Percentiles rank a stretch among this genome's conserved stretches.
These are phyloP conservation scores for Cladophialophora chaetospira DNA, from an alignment of 2,329 filamentous ascomycete species.

Conservation along the genomic window DNA sequence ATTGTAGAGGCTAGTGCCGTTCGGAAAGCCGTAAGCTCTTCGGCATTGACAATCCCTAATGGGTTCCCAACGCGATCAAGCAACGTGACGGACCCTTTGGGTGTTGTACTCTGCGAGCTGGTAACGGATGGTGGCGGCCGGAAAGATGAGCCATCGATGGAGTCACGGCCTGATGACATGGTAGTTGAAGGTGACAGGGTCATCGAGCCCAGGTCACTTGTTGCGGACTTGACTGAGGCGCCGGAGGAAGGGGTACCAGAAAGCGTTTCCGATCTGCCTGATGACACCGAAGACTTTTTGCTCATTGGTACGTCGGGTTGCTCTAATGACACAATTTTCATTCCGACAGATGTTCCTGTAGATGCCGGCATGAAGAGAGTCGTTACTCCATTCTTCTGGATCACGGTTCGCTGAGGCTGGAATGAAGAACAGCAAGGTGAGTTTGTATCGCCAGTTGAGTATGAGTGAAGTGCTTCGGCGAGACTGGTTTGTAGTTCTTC, in stretches of 20 bases:
- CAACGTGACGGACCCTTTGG: slow-evolving; percentile 61
- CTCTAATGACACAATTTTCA: slow-evolving; percentile 65
- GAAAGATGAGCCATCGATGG: slow-evolving; percentile 34
- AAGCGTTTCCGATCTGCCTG: slow-evolving; percentile 27
- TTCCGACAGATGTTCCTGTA: slow-evolving; percentile 60
- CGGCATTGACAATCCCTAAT: slow-evolving; percentile 65
- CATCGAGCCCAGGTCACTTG: slow-evolving; percentile 40
- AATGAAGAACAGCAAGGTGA: slow-evolving; percentile 61
- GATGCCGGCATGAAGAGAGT: slow-evolving; percentile 70
- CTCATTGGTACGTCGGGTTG: slow-evolving; percentile 30
- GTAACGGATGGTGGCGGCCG: slow-evolving; percentile 36
- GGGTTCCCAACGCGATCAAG: slow-evolving; percentile 60
- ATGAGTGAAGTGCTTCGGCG: slow-evolving; percentile 63
- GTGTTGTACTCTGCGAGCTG: slow-evolving; percentile 48
- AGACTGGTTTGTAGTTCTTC: slow-evolving; percentile 59
- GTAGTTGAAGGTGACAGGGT: slow-evolving; percentile 40
- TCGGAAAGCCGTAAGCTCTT: slow-evolving; percentile 69
- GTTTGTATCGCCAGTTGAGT: slow-evolving; percentile 63
- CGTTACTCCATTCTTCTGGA: slow-evolving; percentile 63
- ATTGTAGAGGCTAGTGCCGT: slow-evolving; percentile 64
- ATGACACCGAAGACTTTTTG: slow-evolving; percentile 26
- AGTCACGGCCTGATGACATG: slow-evolving; percentile 31
- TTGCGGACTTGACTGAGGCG: slow-evolving; percentile 39
- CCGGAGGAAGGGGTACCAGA: slow-evolving; percentile 18
- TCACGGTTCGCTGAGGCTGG: slow-evolving; percentile 63